A percentile compares a stretch with the other conserved stretches of the same genome.
Conservation (phyloP, 2,329 filamentous ascomycete species). For the Colletotrichum horii region DNA sequence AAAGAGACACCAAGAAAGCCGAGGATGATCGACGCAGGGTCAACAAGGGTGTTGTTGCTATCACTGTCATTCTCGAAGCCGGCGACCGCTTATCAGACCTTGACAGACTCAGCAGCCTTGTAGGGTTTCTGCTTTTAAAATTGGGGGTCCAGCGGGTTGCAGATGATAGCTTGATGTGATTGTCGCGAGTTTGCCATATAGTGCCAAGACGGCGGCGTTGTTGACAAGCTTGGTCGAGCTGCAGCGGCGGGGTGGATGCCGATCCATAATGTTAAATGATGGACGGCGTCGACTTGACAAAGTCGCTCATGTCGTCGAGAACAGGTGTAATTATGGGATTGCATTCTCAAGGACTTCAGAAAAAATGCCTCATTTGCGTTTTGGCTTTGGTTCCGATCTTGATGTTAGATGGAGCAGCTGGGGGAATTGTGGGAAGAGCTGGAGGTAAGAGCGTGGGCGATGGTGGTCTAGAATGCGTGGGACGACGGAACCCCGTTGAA, state of each 20-base stretch:
- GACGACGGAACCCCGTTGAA: not conserved
- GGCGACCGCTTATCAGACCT: not conserved
- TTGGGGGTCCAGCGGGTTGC: slow-evolving; percentile 2
- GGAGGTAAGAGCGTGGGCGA: not conserved
- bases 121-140: not conserved
- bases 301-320: not conserved
- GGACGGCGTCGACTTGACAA: not conserved
- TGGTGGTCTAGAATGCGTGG: slow-evolving; percentile 3
- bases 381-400: not conserved
- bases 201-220: not conserved
- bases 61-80: not conserved
- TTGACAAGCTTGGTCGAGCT: slow-evolving; percentile 5
- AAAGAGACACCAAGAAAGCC: not conserved
- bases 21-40: slow-evolving; percentile 14
- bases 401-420: not conserved
- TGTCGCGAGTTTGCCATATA: slow-evolving; percentile 4
- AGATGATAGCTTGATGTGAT: not conserved
- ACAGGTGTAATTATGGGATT: not conserved
- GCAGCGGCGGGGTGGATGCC: not conserved
- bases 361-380: slow-evolving; percentile 7
- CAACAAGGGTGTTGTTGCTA: not conserved
- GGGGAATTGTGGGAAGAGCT: not conserved
- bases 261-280: slow-evolving; percentile 15
- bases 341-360: not conserved
- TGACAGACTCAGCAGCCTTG: not conserved